A percentile compares a stretch with the other conserved stretches of the same genome.
Conservation (phyloP, 2,329 filamentous ascomycete genomes). For the Aschersonia sp. region DNA sequence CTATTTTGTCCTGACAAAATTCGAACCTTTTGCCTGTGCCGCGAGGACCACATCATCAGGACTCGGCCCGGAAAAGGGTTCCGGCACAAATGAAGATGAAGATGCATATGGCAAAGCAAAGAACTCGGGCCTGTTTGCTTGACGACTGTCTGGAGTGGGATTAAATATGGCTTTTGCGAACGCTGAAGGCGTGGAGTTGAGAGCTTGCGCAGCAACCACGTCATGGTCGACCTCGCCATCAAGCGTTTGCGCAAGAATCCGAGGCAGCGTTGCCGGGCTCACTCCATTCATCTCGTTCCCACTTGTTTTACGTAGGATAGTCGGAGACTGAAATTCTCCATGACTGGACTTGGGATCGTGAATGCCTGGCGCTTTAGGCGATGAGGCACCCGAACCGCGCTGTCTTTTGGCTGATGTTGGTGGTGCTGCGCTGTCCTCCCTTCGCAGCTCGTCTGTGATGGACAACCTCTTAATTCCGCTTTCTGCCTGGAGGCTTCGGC, state of each 20-base stretch:
- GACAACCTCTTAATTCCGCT: constrained; percentile 17
- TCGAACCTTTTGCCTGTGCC: constrained; percentile 83
- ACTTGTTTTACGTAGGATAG: too few relatives aligned
- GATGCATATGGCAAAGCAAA: constrained; percentile 35
- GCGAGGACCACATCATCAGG: constrained; percentile 80
- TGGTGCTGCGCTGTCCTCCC: constrained; percentile 13
- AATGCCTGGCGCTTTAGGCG: background rate
- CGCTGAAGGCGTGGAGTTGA: constrained; percentile 28
- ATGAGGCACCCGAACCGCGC: constrained; percentile 1
- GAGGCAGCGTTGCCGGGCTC: too few relatives aligned
- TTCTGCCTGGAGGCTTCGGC: constrained; percentile 11
- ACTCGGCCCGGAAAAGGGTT: constrained; percentile 71
- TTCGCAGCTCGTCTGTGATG: constrained; percentile 12
- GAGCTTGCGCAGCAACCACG: constrained; percentile 6
- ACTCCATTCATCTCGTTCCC: too few relatives aligned
- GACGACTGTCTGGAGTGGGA: constrained; percentile 17
- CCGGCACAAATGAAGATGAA: constrained; percentile 32
- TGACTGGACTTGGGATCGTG: background rate
- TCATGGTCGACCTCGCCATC: background rate
- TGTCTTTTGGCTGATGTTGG: constrained; percentile 11
- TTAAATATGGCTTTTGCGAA: constrained; percentile 41
- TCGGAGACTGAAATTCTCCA: background rate
- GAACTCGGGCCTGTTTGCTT: constrained; percentile 15
- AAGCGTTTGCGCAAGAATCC: too few relatives aligned
- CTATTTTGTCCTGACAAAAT: constrained; percentile 33